Evolutionary conservation across 1,284 basidiomycete species (phyloP), one percentile per base, ranked within the genome.

Genomic region (Coniophora puteana): DNA sequence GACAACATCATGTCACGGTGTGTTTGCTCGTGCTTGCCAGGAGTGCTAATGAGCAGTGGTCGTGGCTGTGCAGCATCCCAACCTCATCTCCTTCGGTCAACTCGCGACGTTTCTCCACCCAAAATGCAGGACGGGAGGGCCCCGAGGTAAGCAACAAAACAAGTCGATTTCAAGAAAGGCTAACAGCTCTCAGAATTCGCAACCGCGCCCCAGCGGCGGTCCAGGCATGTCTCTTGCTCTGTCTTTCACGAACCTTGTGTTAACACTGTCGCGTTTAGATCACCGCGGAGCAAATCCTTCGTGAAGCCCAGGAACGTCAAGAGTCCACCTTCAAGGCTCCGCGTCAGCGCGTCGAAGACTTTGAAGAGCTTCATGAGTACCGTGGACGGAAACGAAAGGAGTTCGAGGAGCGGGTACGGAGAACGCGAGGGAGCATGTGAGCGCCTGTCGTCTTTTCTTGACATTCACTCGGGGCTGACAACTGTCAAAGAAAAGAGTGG

Each of bases 261-360:
- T 48, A 30, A 58, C 38, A 29, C 33, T 40, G 38, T 52, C 36
- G 22, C 41, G 43, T 25, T 30, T 63, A 93, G 88, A 95, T 98
- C 68, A 96, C 94, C 40, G 92, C 95, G 22, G 95, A 98, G 68
- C 95, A 99, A 70, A 83, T 99, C 31, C 74, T 99, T 12, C 86
- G 96, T 56, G 96, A 99, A 80, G 93, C 96, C 30, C 93, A 98
- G 80, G 96, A 98, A 57, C 76, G 94, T 40, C 95, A 99, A 72
- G 96, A 98, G 58, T 80, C 88, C 17, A 80, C 87, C 12, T 88
- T 93, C 58, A 80, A 83, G 38, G 92, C 93, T 3, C 93, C 94
- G n/a, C 89, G 85, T 55, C 93, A 97, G 61, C 80, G 91, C 34
- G 86, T 99, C 36, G 93, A 97, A 65, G 96, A 99, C 66, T 90